phyloP scores from a whole-genome alignment of 441 rosid genomes.

The Erysimum cheiri region DNA sequence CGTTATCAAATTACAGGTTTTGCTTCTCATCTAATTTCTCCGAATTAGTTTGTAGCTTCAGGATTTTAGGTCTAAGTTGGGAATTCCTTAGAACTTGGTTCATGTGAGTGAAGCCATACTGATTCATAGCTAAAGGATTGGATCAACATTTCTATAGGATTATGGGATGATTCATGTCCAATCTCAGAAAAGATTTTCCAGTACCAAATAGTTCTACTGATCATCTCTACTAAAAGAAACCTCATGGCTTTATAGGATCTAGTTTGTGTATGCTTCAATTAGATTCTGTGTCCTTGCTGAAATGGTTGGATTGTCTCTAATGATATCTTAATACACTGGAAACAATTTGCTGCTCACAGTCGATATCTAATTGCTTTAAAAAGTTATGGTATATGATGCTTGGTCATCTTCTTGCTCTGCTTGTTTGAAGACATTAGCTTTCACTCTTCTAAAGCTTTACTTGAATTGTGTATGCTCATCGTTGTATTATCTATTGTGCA shows the following conservation, averaged over 20 bases:
- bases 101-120: background rate
- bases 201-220: conserved; percentile 6
- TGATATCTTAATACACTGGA: background rate
- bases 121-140: conserved; percentile 21
- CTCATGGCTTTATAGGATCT: background rate
- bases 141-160: background rate
- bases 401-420: conserved; percentile 23
- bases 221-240: conserved; percentile 2
- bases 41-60: conserved; percentile 7
- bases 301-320: conserved; percentile 14
- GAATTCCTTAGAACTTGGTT: background rate
- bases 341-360: background rate
- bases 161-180: background rate
- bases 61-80: background rate
- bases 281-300: background rate
- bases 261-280: conserved; percentile 4
- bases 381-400: conserved; percentile 7
- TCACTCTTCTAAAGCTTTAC: background rate
- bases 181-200: background rate
- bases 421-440: background rate
- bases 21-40: background rate
- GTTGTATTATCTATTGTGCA: conserved; percentile 7
- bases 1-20: conserved; percentile 88
- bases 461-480: conserved; percentile 1
- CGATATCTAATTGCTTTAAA: background rate